These are phyloP conservation scores for Globisporangium polare DNA, from an alignment of 352 stramenopile genomes.

Conservation along the genomic window DNA sequence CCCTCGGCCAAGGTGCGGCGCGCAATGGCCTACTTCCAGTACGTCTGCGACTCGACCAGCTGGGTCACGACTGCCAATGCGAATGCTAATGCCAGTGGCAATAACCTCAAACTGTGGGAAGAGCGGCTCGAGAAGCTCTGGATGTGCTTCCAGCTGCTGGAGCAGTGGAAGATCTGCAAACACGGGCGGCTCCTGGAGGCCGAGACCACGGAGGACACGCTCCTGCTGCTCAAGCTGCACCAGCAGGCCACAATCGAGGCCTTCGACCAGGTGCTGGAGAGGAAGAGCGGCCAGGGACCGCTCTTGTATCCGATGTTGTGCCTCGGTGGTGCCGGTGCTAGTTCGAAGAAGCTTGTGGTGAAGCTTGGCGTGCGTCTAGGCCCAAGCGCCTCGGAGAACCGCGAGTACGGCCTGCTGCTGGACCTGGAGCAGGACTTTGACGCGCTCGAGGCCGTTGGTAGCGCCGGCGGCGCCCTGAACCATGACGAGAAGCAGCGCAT, in stretches of 20 bases:
- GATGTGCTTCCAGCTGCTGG: conserved; percentile 65
- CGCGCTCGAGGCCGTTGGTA: background rate
- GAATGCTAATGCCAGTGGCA: conserved; percentile 16
- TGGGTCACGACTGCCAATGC: background rate
- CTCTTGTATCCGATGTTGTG: conserved; percentile 56
- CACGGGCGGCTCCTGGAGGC: conserved; percentile 56
- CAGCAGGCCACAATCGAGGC: conserved; percentile 39
- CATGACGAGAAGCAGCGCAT: conserved; percentile 20
- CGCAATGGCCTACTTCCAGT: conserved; percentile 57
- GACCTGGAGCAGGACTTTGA: conserved; percentile 53
- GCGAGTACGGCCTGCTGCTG: conserved; percentile 63
- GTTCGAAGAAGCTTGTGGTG: conserved; percentile 50
- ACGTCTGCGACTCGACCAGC: conserved; percentile 48
- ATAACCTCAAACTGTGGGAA: conserved; percentile 24
- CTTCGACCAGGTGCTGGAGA: conserved; percentile 50
- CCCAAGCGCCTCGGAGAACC: conserved; percentile 36
- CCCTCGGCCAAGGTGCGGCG: conserved; percentile 54
- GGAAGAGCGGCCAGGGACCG: conserved; percentile 20
- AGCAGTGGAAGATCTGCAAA: conserved; percentile 78
- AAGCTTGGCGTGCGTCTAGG: conserved; percentile 46
- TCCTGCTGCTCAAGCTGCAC: conserved; percentile 46
- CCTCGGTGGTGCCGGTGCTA: conserved; percentile 21
- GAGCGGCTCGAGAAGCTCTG: conserved; percentile 68
- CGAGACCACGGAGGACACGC: conserved; percentile 44
- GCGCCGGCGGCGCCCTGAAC: background rate